A percentile compares a stretch with the other conserved stretches of the same genome.
Conservation (phyloP, 306 rosid genomes). For the Cucumis sativus region Cucumber_9930_V3 NC_026659.2:28409001-28409500, state of each 20-base stretch:
- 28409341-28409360: background rate
- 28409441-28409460: slow-evolving; percentile 16
- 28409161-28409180: background rate
- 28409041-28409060: background rate
- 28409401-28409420: slow-evolving; percentile 16
- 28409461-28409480: background rate
- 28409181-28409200: slow-evolving; percentile 6
- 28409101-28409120: background rate
- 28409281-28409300: background rate
- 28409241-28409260: slow-evolving; percentile 7
- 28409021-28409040: no score
- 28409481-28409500: background rate
- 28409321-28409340: background rate
- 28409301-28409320: background rate
- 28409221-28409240: background rate
- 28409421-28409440: slow-evolving; percentile 18
- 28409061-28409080: background rate
- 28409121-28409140: background rate
- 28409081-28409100: background rate
- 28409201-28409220: background rate
- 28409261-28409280: background rate
- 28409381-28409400: slow-evolving; percentile 9
- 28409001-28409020: no score
- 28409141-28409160: background rate
- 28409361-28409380: background rate